These are phyloP conservation scores for Cyberlindnera japonica DNA, from an alignment of 805 yeast genomes.

Conservation along the genomic window DNA sequence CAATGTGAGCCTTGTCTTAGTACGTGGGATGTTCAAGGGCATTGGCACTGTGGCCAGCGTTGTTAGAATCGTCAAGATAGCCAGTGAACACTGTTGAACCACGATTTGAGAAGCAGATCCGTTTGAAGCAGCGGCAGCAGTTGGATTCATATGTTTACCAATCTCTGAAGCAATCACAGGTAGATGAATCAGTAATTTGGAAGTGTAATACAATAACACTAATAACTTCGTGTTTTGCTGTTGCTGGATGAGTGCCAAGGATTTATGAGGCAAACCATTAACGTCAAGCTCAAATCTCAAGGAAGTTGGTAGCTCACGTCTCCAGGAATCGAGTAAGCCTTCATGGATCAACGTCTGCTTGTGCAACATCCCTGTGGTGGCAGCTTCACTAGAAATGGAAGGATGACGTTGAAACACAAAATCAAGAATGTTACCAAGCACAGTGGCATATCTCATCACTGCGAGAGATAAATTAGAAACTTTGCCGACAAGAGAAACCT, in stretches of 20 bases:
- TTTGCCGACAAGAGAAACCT: slow-evolving; percentile 63
- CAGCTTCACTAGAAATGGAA: slow-evolving; percentile 2
- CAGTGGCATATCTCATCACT: slow-evolving; percentile 65
- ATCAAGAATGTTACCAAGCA: slow-evolving; percentile 71
- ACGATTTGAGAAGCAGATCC: slow-evolving; percentile 58
- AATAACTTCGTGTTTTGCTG: slow-evolving; percentile 33
- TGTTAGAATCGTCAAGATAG: slow-evolving; percentile 51
- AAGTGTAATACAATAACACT: slow-evolving; percentile 57
- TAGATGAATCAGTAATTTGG: slow-evolving; percentile 59
- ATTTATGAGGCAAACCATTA: slow-evolving; percentile 42
- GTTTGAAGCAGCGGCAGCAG: slow-evolving; percentile 21
- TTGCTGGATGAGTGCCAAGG: slow-evolving; percentile 22
- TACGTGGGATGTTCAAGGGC: slow-evolving; percentile 60
- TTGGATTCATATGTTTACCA: slow-evolving; percentile 20
- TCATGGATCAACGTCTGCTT: slow-evolving; percentile 46
- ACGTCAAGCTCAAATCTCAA: slow-evolving; percentile 63
- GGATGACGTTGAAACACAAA: slow-evolving; percentile 57
- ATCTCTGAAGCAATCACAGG: slow-evolving; percentile 48
- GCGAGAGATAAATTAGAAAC: slow-evolving; percentile 61
- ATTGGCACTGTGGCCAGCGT: slow-evolving; percentile 50
- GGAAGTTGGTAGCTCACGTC: slow-evolving; percentile 59
- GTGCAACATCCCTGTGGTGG: slow-evolving; percentile 18
- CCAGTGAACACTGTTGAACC: slow-evolving; percentile 64
- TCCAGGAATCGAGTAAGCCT: slow-evolving; percentile 74
- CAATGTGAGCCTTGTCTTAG: slow-evolving; percentile 59